Base-by-base conservation (phyloP, 495 filamentous ascomycete genomes). In the Tuber melanosporum region DNA sequence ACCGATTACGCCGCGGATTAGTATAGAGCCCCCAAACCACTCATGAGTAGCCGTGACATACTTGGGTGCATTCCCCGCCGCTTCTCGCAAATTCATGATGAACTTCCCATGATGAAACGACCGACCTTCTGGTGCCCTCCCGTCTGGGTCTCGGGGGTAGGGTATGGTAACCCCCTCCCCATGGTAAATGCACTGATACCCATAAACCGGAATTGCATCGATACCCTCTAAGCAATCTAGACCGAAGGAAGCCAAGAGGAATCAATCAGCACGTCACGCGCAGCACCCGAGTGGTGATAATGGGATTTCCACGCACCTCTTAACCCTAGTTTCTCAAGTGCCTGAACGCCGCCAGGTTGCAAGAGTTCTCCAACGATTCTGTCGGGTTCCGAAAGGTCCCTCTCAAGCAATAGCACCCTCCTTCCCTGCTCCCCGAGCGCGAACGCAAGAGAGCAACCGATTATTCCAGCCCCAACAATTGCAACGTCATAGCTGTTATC, bases 331-430 rank as follows among this genome's bases (percentile, higher is more conserved):
- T 91, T 90, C 81, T 91, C 88, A 77, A 99, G 87, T 32, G 96
- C 94, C 69, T 87, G 85, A 57, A 97, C 91, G 66, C 95, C 95
- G 45, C 95, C 95, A 6, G 95, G 95, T 84, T 99, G 95, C 82
- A 99, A 85, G 76, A 99, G 85, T 86, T 99, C 95, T 74, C 95
- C 95, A 36, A 99, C 94, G 81, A 99, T 99, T 74, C 95, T 91
- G 86, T 98, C 93, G 19, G 95, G 95, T 86, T 98, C 93, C 85
- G 95, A 94, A 84, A 97, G 86, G 84, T 91, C 95, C 78, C 87
- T 87, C 85, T 99, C 95, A 36, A 99, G 89, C 72, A 99, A 86
- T n/a, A 97, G 88, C 22, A 99, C 94, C 83, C 91, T 95, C 49
- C 95, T 90, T 19, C 94, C 94, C 84, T 98, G 96, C 70, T 89